phyloP scores from a whole-genome alignment of 768 basidiomycete species.

The Galerina sulciceps region DNA sequence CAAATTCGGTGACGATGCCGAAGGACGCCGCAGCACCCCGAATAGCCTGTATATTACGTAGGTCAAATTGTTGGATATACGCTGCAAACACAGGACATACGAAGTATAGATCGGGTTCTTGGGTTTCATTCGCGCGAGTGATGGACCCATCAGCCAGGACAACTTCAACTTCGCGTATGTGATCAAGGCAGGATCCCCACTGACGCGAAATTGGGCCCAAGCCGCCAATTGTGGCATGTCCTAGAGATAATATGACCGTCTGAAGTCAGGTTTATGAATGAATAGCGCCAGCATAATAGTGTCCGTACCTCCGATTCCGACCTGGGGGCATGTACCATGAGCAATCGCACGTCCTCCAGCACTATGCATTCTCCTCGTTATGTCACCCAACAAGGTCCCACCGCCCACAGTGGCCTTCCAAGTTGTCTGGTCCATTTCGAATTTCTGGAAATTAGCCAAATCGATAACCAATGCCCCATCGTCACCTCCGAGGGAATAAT shows the following conservation, averaged over 20 bases:
- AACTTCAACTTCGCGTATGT: slow-evolving; percentile 13
- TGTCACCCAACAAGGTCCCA: slow-evolving; percentile 7
- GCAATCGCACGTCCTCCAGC: slow-evolving; percentile 7
- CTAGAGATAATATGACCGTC: background rate
- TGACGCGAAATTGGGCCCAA: slow-evolving; percentile 8
- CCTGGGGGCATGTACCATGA: slow-evolving; percentile 10
- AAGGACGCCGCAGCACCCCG: slow-evolving; percentile 9
- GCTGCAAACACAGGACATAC: background rate
- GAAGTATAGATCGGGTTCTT: slow-evolving; percentile 2
- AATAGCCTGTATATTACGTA: background rate
- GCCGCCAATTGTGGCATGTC: slow-evolving; percentile 9
- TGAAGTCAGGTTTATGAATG: background rate
- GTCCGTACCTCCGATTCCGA: slow-evolving; percentile 6
- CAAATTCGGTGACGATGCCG: slow-evolving; percentile 10
- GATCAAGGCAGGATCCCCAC: slow-evolving; percentile 8
- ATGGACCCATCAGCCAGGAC: slow-evolving; percentile 8
- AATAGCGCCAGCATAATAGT: background rate
- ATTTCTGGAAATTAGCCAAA: slow-evolving; percentile 9
- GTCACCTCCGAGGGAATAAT: slow-evolving; percentile 5
- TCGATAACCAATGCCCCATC: slow-evolving; percentile 7
- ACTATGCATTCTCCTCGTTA: slow-evolving; percentile 8
- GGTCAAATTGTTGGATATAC: background rate
- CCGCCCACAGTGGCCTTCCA: slow-evolving; percentile 10
- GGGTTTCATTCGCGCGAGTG: slow-evolving; percentile 6
- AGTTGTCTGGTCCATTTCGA: slow-evolving; percentile 9